Conservation (phyloP, 768 basidiomycete genomes). For the Leccinum fibrillosum region DNA sequence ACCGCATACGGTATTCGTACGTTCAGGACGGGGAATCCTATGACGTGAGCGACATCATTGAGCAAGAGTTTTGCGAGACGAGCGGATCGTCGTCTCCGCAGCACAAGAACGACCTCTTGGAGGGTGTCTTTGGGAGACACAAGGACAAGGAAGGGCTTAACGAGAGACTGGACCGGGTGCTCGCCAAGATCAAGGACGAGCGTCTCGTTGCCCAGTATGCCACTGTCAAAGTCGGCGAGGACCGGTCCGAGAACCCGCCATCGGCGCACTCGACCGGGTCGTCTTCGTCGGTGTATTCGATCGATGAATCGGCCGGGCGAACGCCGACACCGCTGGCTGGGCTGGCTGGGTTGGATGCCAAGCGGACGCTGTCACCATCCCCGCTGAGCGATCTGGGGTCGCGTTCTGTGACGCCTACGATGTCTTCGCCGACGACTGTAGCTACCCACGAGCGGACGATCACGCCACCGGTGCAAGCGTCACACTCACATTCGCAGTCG, state of each 20-base stretch:
- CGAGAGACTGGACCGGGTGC: conserved; percentile 70
- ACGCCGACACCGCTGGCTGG: conserved; percentile 30
- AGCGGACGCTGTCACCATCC: conserved; percentile 21
- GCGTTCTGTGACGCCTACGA: conserved; percentile 22
- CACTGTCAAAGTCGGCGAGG: conserved; percentile 6
- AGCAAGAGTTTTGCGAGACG: conserved; percentile 77
- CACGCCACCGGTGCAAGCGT: too few relatives aligned
- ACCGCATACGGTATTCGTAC: conserved; percentile 89
- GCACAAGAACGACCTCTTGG: conserved; percentile 59
- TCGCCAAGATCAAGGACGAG: conserved; percentile 71
- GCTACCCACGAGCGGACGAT: too few relatives aligned
- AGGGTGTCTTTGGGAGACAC: conserved; percentile 58
- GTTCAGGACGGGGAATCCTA: conserved; percentile 90
- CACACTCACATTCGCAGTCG: too few relatives aligned
- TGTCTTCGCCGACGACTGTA: conserved; percentile 8
- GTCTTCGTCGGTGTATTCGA: conserved; percentile 54
- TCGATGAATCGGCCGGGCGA: conserved; percentile 36
- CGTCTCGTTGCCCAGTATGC: conserved; percentile 38
- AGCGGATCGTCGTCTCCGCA: conserved; percentile 26
- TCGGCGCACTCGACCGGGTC: conserved; percentile 26
- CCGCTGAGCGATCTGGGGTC: conserved; percentile 17
- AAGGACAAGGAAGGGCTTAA: conserved; percentile 60
- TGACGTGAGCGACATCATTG: conserved; percentile 92
- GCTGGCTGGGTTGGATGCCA: conserved; percentile 5
- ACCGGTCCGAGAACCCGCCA: conserved; percentile 21